Base-by-base conservation (phyloP, 2,329 filamentous ascomycete genomes). In the Penicillium olsonii region DNA sequence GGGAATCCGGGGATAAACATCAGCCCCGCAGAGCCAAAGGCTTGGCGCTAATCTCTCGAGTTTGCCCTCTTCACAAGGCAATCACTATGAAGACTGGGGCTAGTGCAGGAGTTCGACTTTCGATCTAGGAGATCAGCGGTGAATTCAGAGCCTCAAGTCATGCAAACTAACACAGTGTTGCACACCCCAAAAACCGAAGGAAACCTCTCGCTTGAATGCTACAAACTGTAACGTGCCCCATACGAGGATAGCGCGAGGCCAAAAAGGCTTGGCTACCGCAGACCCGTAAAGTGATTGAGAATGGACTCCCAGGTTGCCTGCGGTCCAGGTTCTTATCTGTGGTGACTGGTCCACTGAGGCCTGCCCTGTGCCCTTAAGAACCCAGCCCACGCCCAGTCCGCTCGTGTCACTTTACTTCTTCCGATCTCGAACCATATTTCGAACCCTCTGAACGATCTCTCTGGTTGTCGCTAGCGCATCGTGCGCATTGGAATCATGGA, bases 11-110 rank as follows among this genome's bases (percentile, higher is more conserved):
- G 33, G 33, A 35, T 35, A 35, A 35, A 35, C 33, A 35, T 35
- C n/a, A 18, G 33, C 45, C 45, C 45, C 45, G 29, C 45, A 47
- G 29, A 34, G 19, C 27, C 14, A 15, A 10, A 17, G 20, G 37
- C 37, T 47, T 47, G 45, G 37, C 45, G 37, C 37, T 37, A 42
- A 47, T 42, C 39, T 48, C 37, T 7, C 18, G 10, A 17, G 9
- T 37, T 50, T 52, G 47, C 50, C 50, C 44, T 15, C 3, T n/a
- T 17, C 9, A 17, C 31, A 17, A 15, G n/a, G n/a, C n/a, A n/a
- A n/a, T n/a, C n/a, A n/a, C n/a, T n/a, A n/a, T n/a, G n/a, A n/a
- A n/a, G n/a, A n/a, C n/a, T n/a, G n/a, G n/a, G n/a, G n/a, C n/a
- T n/a, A n/a, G n/a, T n/a, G n/a, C n/a, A n/a, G n/a, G n/a, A n/a